phyloP scores from a whole-genome alignment of 495 filamentous ascomycete genomes.

The Penicillium canariense region DNA sequence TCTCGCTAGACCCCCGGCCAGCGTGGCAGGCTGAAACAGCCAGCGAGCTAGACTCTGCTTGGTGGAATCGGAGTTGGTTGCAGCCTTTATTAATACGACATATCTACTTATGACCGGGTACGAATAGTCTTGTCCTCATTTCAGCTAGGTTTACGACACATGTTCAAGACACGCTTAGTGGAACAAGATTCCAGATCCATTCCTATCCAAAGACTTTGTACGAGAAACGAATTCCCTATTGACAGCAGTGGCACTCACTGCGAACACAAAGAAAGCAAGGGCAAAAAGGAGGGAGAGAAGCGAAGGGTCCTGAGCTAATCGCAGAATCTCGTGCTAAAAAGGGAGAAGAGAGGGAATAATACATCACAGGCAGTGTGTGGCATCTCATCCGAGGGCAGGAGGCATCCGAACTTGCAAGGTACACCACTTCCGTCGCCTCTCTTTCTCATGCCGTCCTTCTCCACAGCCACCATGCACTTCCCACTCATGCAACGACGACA shows the following conservation, averaged over 20 bases:
- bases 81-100: background rate
- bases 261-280: no score
- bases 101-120: background rate
- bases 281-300: no score
- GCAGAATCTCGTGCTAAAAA: no score
- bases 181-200: slow-evolving; percentile 3
- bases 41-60: background rate
- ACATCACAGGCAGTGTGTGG: no score
- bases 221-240: background rate
- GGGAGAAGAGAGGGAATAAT: no score
- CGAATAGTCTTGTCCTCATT: background rate
- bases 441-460: background rate
- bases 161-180: background rate
- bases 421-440: background rate
- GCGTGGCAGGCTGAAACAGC: slow-evolving; percentile 9
- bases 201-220: slow-evolving; percentile 1
- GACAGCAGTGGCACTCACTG: no score
- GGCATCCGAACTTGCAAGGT: no score
- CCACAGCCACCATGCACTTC: background rate
- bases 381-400: no score
- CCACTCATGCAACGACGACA: slow-evolving; percentile 37
- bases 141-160: no score
- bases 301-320: no score
- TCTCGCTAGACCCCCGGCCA: background rate
- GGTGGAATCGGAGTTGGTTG: slow-evolving; percentile 6